A percentile compares a stretch with the other conserved stretches of the same genome.
These are phyloP conservation scores for Akebia trifoliata DNA, from an alignment of 164 flowering plant genomes.

Conservation along the genomic window DNA sequence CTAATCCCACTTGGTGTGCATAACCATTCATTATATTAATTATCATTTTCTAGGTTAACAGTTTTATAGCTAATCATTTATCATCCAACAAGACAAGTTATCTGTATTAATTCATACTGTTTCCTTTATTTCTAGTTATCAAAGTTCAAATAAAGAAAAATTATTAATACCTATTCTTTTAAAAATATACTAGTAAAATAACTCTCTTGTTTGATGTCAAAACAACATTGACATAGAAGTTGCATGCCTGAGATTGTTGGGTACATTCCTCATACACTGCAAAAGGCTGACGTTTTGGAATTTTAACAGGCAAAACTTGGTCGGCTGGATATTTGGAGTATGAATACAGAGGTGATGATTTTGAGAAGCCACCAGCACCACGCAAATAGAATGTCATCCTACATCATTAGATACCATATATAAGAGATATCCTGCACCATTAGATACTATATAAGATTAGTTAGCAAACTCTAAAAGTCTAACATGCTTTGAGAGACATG, in stretches of 20 bases:
- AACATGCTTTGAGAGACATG: neutral
- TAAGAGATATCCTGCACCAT: slow-evolving; percentile 17
- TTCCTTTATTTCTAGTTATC: neutral
- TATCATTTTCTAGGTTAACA: too few species aligned
- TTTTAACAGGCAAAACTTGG: slow-evolving; percentile 36
- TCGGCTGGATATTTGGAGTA: slow-evolving; percentile 54
- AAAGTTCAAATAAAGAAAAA: neutral
- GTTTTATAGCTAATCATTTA: too few species aligned
- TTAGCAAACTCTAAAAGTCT: neutral
- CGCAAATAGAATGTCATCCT: slow-evolving; percentile 61
- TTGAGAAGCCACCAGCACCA: slow-evolving; percentile 97
- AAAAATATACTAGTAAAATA: too few species aligned
- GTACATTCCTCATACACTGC: slow-evolving; percentile 60
- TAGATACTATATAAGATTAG: neutral
- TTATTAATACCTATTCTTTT: too few species aligned
- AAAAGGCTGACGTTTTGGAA: slow-evolving; percentile 62
- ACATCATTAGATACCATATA: slow-evolving; percentile 12
- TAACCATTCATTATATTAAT: too few species aligned
- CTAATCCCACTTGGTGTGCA: too few species aligned
- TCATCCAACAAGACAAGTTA: too few species aligned
- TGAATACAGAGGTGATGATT: slow-evolving; percentile 62
- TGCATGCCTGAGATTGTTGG: slow-evolving; percentile 69
- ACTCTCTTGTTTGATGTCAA: neutral
- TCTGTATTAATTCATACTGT: too few species aligned
- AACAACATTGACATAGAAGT: neutral